A percentile compares a stretch with the other conserved stretches of the same genome.
These are phyloP conservation scores for Daldinia childiae DNA, from an alignment of 495 filamentous ascomycete species.

Conservation along the genomic window DNA sequence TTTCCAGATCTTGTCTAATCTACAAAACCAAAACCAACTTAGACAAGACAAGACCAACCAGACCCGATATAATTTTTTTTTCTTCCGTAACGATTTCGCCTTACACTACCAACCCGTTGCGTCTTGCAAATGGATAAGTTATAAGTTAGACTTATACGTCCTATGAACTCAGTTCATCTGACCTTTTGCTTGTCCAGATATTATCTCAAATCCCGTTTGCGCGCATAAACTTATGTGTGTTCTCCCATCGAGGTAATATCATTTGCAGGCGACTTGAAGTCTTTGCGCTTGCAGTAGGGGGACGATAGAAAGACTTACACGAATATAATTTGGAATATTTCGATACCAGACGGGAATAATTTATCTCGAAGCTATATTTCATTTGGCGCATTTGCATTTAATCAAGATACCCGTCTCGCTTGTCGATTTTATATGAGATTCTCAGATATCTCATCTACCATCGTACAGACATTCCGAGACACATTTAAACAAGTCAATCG, in stretches of 20 bases:
- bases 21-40: conserved; percentile 1
- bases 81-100: conserved; percentile 10
- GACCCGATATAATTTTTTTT: conserved; percentile 3
- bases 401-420: conserved; percentile 7
- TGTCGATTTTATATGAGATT: conserved; percentile 23
- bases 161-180: background rate
- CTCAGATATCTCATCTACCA: conserved; percentile 12
- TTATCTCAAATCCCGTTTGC: background rate
- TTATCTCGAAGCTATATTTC: conserved; percentile 4
- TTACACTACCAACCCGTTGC: background rate
- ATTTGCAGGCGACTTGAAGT: conserved; percentile 66
- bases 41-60: conserved; percentile 16
- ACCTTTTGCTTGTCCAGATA: background rate
- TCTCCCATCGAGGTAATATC: conserved; percentile 43
- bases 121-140: background rate
- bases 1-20: conserved; percentile 40
- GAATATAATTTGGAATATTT: conserved; percentile 17
- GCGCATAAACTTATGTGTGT: conserved; percentile 24
- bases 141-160: conserved; percentile 5
- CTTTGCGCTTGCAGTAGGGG: conserved; percentile 67
- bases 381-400: conserved; percentile 5
- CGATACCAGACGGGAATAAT: background rate
- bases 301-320: conserved; percentile 64
- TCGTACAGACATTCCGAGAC: conserved; percentile 30
- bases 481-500: conserved; percentile 18